phyloP scores from a whole-genome alignment of 176 grass and related monocot species.

The Hordeum vulgare region MorexV3_pseudomolecules_assembly NC_058518.1:489292877-489293376 shows the following conservation, averaged over 20 bases:
- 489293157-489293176: conserved; percentile 10
- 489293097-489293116: neutral
- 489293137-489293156: neutral
- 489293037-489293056: conserved; percentile 34
- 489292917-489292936: neutral
- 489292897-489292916: neutral
- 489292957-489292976: conserved; percentile 22
- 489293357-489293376: no score
- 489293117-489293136: neutral
- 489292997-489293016: conserved; percentile 15
- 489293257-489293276: neutral
- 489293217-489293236: no score
- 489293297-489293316: no score
- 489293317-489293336: no score
- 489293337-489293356: no score
- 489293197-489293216: neutral
- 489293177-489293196: conserved; percentile 6
- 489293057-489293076: conserved; percentile 29
- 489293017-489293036: neutral
- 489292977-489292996: neutral
- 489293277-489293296: no score
- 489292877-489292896: conserved; percentile 33
- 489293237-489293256: no score
- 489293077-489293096: neutral
- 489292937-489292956: neutral